These are phyloP conservation scores for Pichia phayaonensis DNA, from an alignment of 805 yeast genomes.

Conservation along the genomic window DNA sequence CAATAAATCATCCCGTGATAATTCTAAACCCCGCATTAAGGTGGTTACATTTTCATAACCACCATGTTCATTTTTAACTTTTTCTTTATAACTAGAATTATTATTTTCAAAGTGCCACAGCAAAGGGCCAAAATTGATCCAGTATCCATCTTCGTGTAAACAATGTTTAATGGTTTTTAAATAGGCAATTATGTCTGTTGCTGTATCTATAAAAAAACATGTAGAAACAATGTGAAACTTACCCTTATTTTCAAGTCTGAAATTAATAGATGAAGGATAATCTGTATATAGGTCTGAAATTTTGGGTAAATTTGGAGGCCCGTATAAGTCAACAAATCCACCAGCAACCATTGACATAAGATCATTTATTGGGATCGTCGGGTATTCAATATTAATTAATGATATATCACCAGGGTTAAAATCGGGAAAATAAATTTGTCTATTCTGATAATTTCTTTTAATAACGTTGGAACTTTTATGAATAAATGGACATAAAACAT, in stretches of 20 bases:
- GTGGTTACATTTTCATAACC: slow-evolving; percentile 20
- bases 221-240: slow-evolving; percentile 43
- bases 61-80: slow-evolving; percentile 17
- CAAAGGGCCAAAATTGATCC: slow-evolving; percentile 65
- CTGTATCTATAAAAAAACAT: slow-evolving; percentile 58
- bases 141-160: slow-evolving; percentile 38
- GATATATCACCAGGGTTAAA: slow-evolving; percentile 35
- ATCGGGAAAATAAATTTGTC: slow-evolving; percentile 51
- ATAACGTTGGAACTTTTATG: slow-evolving; percentile 41
- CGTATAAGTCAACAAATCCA: slow-evolving; percentile 60
- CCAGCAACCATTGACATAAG: slow-evolving; percentile 70
- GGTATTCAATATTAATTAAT: slow-evolving; percentile 27
- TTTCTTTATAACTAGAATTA: slow-evolving; percentile 23
- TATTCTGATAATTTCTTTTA: slow-evolving; percentile 38
- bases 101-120: slow-evolving; percentile 66
- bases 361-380: slow-evolving; percentile 37
- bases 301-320: slow-evolving; percentile 34
- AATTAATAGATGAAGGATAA: slow-evolving; percentile 33
- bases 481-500: slow-evolving; percentile 46
- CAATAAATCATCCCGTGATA: slow-evolving; percentile 48
- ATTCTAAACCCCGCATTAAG: slow-evolving; percentile 49
- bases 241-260: slow-evolving; percentile 33
- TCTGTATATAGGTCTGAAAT: slow-evolving; percentile 30
- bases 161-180: slow-evolving; percentile 40
- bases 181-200: slow-evolving; percentile 52